These are phyloP conservation scores for Pichia terricola DNA, from an alignment of 1,139 yeast genomes.

Conservation along the genomic window DNA sequence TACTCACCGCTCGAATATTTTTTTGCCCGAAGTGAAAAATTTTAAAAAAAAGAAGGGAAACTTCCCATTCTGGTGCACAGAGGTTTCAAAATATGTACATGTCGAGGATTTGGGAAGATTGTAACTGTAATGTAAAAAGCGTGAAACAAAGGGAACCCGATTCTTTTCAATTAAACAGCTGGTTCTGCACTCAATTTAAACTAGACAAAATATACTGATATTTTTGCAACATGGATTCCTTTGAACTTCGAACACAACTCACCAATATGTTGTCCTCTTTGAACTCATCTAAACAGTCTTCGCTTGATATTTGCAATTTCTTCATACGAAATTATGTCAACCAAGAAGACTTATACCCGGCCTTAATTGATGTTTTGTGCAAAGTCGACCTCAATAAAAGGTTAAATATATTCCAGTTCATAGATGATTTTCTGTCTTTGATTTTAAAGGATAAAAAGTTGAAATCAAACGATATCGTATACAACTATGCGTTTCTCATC, in stretches of 20 bases:
- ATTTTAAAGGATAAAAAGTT: conserved; percentile 12
- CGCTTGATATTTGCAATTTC: conserved; percentile 49
- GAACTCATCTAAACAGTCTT: conserved; percentile 52
- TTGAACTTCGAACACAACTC: conserved; percentile 67
- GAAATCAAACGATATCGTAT: conserved; percentile 7
- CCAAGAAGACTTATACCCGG: conserved; percentile 65
- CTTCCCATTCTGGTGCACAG: no score
- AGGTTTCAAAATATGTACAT: no score
- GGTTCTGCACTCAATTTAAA: no score
- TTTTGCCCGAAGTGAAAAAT: no score
- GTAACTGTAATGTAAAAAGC: no score
- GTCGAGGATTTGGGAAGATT: no score
- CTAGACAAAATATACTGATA: no score
- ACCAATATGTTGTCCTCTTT: conserved; percentile 49
- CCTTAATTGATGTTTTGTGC: conserved; percentile 58
- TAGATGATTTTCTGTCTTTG: conserved; percentile 47
- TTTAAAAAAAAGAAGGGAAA: no score
- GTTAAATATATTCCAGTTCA: conserved; percentile 57
- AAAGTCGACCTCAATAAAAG: conserved; percentile 50
- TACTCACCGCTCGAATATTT: no score
- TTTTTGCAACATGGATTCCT: conserved; percentile 51
- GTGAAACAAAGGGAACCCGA: no score
- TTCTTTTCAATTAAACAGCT: no score
- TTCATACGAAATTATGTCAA: conserved; percentile 50
- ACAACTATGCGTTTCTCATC: conserved; percentile 35